Evolutionary conservation across 139 green algal genomes (phyloP).

Genomic region (Coelastrella sp.): DNA sequence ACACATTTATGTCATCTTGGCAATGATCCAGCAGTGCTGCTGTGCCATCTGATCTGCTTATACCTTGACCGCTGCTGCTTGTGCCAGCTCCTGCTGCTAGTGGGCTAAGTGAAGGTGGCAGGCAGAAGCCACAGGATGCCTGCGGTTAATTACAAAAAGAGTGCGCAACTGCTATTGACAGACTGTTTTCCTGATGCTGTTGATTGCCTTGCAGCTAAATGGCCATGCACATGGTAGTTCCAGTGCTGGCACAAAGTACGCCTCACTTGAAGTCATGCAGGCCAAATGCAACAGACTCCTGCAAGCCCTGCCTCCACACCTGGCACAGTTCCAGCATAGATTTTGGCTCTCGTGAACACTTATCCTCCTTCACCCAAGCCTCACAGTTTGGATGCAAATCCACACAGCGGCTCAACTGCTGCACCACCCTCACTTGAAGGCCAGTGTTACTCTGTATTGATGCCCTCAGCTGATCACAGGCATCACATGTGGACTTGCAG

Average conservation of each 20-base stretch:
- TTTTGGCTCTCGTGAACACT: slow-evolving; percentile 9
- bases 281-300: too few relatives aligned
- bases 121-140: slow-evolving; percentile 42
- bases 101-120: background rate
- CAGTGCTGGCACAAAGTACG: too few relatives aligned
- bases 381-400: slow-evolving; percentile 36
- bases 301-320: background rate
- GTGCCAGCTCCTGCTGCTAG: background rate
- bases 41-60: background rate
- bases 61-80: slow-evolving; percentile 20
- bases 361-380: background rate
- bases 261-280: too few relatives aligned
- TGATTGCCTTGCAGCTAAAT: too few relatives aligned
- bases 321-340: slow-evolving; percentile 42
- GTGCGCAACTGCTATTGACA: too few relatives aligned
- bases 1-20: slow-evolving; percentile 45
- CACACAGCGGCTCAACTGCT: slow-evolving; percentile 6
- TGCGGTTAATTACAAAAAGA: background rate
- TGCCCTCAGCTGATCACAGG: slow-evolving; percentile 17
- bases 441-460: slow-evolving; percentile 27
- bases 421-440: slow-evolving; percentile 35
- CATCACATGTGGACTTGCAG: slow-evolving; percentile 22
- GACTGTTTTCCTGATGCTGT: too few relatives aligned
- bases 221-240: too few relatives aligned
- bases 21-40: slow-evolving; percentile 37